Percentiles rank a stretch among this genome's conserved stretches.
Conservation (phyloP, 257 asterid species). For the Galeopsis tetrahit region DNA sequence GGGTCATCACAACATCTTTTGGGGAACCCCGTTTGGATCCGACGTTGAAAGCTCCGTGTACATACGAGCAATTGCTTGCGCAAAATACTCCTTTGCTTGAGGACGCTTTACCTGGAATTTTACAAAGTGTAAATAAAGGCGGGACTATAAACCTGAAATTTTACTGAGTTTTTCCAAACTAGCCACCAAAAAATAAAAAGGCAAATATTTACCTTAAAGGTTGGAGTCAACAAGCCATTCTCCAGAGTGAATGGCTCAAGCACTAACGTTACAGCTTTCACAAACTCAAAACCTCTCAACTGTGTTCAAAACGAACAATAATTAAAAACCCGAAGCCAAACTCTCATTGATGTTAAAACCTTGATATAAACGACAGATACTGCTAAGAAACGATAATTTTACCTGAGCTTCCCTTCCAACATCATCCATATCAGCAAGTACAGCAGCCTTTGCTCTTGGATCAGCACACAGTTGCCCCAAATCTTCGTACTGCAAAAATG, state of each 20-base stretch:
- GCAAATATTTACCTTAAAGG: slow-evolving; percentile 68
- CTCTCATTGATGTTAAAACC: background rate
- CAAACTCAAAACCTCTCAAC: slow-evolving; percentile 93
- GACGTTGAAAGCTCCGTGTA: slow-evolving; percentile 65
- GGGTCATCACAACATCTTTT: slow-evolving; percentile 29
- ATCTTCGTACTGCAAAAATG: slow-evolving; percentile 60
- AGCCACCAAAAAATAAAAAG: background rate
- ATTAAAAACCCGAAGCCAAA: slow-evolving; percentile 6
- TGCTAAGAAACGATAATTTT: background rate
- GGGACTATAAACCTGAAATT: background rate
- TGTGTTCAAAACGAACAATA: slow-evolving; percentile 37
- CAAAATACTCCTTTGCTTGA: slow-evolving; percentile 82
- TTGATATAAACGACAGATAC: background rate
- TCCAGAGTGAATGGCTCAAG: slow-evolving; percentile 85
- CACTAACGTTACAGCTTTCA: slow-evolving; percentile 76
- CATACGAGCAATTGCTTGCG: slow-evolving; percentile 75
- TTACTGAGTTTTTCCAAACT: background rate
- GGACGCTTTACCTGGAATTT: slow-evolving; percentile 75
- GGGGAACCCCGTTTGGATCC: slow-evolving; percentile 59
- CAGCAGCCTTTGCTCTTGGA: slow-evolving; percentile 85
- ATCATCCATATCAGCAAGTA: slow-evolving; percentile 91
- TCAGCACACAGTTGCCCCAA: slow-evolving; percentile 73
- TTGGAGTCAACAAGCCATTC: slow-evolving; percentile 88
- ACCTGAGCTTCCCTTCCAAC: slow-evolving; percentile 92
- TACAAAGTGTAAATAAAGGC: too few species aligned